Evolutionary conservation across 257 asterid genomes (phyloP).

Genomic region (Nicotiana tomentosiformis): DNA sequence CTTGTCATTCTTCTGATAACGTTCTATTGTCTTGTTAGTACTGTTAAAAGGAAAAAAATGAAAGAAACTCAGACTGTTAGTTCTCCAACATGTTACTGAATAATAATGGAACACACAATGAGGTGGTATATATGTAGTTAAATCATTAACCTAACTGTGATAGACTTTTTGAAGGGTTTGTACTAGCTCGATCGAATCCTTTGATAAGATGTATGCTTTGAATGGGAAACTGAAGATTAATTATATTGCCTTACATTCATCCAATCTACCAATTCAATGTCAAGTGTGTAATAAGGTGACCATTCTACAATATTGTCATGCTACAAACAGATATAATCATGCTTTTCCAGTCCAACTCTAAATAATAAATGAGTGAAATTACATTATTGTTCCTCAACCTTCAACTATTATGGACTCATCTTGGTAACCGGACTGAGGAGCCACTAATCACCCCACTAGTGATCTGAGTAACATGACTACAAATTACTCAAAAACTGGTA

Average conservation of each 20-base stretch:
- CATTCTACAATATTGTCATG: neutral
- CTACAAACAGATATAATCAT: neutral
- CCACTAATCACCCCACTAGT: no score
- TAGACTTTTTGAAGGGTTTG: neutral
- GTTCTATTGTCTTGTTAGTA: slow-evolving; percentile 25
- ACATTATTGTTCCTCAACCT: neutral
- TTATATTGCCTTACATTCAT: neutral
- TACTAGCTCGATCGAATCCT: neutral
- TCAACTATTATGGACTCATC: neutral
- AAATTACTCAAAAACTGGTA: no score
- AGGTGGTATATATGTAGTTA: neutral
- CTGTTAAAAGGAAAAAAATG: slow-evolving; percentile 9
- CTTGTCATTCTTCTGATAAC: slow-evolving; percentile 31
- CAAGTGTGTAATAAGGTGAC: neutral
- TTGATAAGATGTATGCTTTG: neutral
- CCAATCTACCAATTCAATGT: neutral
- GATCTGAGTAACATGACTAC: no score
- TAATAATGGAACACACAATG: neutral
- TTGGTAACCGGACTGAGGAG: neutral
- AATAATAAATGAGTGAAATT: neutral
- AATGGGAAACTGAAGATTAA: neutral
- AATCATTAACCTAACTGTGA: neutral
- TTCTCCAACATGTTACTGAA: neutral
- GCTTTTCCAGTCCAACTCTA: neutral
- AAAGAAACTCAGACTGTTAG: neutral